Percentiles rank a stretch among this genome's conserved stretches.
Evolutionary conservation across 1,284 basidiomycete genomes (phyloP).

Genomic region (Ganoderma lucidum): DNA sequence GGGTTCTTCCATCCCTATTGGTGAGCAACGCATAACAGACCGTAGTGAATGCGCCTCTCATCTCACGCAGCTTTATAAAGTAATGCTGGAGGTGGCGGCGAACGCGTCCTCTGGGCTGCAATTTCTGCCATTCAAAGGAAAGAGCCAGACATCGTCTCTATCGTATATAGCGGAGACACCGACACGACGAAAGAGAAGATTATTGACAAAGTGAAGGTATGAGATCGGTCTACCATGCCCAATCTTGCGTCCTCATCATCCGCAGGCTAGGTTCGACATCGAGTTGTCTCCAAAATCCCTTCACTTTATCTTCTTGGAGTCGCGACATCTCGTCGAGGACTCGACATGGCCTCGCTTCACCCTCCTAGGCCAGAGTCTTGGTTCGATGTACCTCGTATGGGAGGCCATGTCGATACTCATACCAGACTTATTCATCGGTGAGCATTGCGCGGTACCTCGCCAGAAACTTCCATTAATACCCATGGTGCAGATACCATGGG

Average conservation of each 20-base stretch:
- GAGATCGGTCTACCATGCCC: slow-evolving; percentile 29
- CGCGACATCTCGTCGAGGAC: slow-evolving; percentile 82
- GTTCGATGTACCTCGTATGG: slow-evolving; percentile 84
- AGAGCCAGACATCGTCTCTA: slow-evolving; percentile 76
- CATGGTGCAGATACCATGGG: slow-evolving; percentile 91
- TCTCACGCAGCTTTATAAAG: slow-evolving; percentile 58
- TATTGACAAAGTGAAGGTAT: slow-evolving; percentile 82
- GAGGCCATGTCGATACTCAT: slow-evolving; percentile 81
- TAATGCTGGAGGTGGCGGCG: slow-evolving; percentile 97
- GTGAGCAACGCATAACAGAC: slow-evolving; percentile 53
- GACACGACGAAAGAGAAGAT: slow-evolving; percentile 86
- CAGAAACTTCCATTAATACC: not conserved
- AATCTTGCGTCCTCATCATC: not conserved
- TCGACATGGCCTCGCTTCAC: slow-evolving; percentile 89
- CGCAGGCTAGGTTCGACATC: slow-evolving; percentile 87
- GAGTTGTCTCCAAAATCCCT: slow-evolving; percentile 68
- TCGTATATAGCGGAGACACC: slow-evolving; percentile 92
- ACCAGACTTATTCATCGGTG: slow-evolving; percentile 93
- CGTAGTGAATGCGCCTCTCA: slow-evolving; percentile 37
- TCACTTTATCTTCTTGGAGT: slow-evolving; percentile 81
- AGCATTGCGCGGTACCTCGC: not conserved
- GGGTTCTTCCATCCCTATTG: slow-evolving; percentile 98
- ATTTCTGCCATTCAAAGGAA: slow-evolving; percentile 80
- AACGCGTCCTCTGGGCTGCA: slow-evolving; percentile 95
- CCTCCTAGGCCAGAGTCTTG: slow-evolving; percentile 90